Evolutionary conservation across 2,329 filamentous ascomycete species (phyloP).

Genomic region (Polytolypa hystricis): DNA sequence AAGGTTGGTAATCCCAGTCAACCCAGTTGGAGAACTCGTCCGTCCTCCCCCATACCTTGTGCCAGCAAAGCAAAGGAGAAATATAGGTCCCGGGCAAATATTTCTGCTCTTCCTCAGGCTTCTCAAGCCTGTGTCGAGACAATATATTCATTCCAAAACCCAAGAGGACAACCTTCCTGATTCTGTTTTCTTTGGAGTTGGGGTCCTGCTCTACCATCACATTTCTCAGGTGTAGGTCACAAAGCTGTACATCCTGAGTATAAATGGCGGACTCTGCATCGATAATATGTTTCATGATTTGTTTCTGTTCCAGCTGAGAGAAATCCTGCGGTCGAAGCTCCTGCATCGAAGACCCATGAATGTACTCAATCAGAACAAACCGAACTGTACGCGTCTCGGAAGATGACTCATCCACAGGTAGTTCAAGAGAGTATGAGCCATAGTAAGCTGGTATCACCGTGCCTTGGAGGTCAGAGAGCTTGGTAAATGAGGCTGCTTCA

Average conservation of each 20-base stretch:
- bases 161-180: neutral
- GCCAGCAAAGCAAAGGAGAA: slow-evolving; percentile 7
- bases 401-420: slow-evolving; percentile 1
- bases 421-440: slow-evolving; percentile 3
- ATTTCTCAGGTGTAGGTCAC: slow-evolving; percentile 2
- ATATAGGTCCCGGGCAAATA: slow-evolving; percentile 4
- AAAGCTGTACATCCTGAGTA: neutral
- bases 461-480: slow-evolving; percentile 3
- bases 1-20: slow-evolving; percentile 7
- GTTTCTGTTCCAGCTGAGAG: slow-evolving; percentile 1
- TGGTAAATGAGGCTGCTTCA: slow-evolving; percentile 5
- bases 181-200: neutral
- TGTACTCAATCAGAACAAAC: slow-evolving; percentile 1
- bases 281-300: slow-evolving; percentile 3
- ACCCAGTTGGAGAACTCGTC: slow-evolving; percentile 3
- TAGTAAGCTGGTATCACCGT: slow-evolving; percentile 3
- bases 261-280: neutral
- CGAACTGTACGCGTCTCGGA: neutral
- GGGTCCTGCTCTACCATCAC: slow-evolving; percentile 1
- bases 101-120: slow-evolving; percentile 1
- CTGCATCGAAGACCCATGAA: slow-evolving; percentile 1
- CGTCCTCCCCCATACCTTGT: neutral
- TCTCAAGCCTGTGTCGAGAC: neutral
- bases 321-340: neutral
- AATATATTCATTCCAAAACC: slow-evolving; percentile 2